Percentiles rank a stretch among this genome's conserved stretches.
Evolutionary conservation across 2,329 filamentous ascomycete species (phyloP).

Genomic region (Didymella keratinophila): DNA sequence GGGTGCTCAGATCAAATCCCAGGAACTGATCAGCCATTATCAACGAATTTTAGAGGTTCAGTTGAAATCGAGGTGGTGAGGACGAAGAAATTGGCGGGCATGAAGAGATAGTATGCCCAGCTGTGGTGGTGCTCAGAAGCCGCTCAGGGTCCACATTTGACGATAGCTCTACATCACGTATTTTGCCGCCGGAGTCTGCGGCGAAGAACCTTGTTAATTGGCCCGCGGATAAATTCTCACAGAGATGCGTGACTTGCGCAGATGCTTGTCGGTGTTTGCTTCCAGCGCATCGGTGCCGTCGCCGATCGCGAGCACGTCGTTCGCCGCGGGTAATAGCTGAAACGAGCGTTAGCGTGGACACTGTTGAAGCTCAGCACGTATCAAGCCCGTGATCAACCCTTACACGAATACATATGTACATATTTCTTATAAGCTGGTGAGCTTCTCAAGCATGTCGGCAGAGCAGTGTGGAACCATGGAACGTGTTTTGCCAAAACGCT

Average conservation of each 20-base stretch:
- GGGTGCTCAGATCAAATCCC: conserved; percentile 95
- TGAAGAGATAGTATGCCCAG: conserved; percentile 20
- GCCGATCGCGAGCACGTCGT: not conserved
- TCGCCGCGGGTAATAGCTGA: conserved; percentile 23
- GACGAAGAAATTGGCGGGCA: conserved; percentile 12
- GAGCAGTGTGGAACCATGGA: too few relatives aligned
- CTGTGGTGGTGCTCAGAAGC: conserved; percentile 3
- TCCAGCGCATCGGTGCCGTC: too few relatives aligned
- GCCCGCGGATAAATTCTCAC: conserved; percentile 36
- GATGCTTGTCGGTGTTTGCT: too few relatives aligned
- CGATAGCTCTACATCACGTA: conserved; percentile 27
- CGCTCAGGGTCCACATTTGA: conserved; percentile 18
- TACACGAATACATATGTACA: too few relatives aligned
- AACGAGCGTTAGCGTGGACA: conserved; percentile 19
- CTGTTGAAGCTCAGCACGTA: not conserved
- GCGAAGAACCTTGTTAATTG: conserved; percentile 29
- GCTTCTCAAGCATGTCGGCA: too few relatives aligned
- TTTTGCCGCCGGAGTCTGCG: conserved; percentile 47
- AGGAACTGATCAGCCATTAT: conserved; percentile 70
- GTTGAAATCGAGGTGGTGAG: not conserved
- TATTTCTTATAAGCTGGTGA: too few relatives aligned
- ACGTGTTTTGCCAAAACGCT: too few relatives aligned
- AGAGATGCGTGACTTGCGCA: conserved; percentile 3
- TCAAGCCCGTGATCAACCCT: too few relatives aligned
- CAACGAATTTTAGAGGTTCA: conserved; percentile 6